These are phyloP conservation scores for Collybiopsis confluens DNA, from an alignment of 768 basidiomycete species.

Conservation along the genomic window DNA sequence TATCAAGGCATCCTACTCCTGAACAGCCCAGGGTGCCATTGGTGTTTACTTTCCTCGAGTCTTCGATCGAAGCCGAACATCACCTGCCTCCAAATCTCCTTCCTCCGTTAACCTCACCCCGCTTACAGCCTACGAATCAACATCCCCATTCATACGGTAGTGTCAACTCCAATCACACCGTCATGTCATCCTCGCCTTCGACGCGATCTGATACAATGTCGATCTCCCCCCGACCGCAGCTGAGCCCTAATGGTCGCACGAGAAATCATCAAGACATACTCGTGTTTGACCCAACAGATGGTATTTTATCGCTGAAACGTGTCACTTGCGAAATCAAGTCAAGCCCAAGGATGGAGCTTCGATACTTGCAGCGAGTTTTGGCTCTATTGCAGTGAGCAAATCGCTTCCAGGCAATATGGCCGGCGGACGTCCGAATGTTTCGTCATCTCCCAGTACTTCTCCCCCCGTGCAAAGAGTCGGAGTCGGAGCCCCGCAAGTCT, in stretches of 20 bases:
- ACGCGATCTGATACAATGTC: slow-evolving; percentile 17
- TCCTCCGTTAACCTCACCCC: slow-evolving; percentile 11
- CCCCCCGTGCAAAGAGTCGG: background rate
- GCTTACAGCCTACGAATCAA: slow-evolving; percentile 6
- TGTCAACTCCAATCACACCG: slow-evolving; percentile 5
- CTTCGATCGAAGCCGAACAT: slow-evolving; percentile 23
- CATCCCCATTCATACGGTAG: slow-evolving; percentile 11
- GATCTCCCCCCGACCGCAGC: slow-evolving; percentile 22
- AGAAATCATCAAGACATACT: slow-evolving; percentile 62
- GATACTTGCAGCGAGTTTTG: slow-evolving; percentile 7
- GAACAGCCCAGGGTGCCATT: slow-evolving; percentile 35
- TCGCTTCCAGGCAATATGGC: slow-evolving; percentile 38
- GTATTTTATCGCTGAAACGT: slow-evolving; percentile 51
- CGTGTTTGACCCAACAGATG: slow-evolving; percentile 59
- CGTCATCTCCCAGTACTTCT: slow-evolving; percentile 11
- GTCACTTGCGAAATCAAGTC: slow-evolving; percentile 38
- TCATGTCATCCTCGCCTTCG: slow-evolving; percentile 18
- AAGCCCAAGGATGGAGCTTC: background rate
- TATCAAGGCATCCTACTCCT: slow-evolving; percentile 20
- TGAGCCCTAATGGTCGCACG: slow-evolving; percentile 27
- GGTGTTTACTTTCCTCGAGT: slow-evolving; percentile 52
- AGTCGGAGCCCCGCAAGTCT: background rate
- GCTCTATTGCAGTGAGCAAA: slow-evolving; percentile 39
- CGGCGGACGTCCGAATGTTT: slow-evolving; percentile 35
- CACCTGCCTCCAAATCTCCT: slow-evolving; percentile 36